phyloP scores from a whole-genome alignment of 2,329 filamentous ascomycete species.

The Hypoxylon sp. region DNA sequence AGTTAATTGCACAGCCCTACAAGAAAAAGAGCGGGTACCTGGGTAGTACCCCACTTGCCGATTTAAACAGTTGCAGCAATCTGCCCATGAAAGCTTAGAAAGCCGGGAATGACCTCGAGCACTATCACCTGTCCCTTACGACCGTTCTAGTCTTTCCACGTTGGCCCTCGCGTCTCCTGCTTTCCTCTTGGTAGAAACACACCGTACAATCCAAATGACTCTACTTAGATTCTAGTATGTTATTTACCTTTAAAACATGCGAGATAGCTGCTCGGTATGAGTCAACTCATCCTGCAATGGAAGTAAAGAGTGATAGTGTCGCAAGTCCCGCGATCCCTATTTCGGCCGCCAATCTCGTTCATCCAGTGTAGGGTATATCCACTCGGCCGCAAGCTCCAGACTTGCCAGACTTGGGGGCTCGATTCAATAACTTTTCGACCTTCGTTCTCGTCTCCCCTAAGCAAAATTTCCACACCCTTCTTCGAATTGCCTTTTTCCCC shows the following conservation, averaged over 20 bases:
- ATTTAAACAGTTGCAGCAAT: conserved; percentile 17
- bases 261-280: conserved; percentile 12
- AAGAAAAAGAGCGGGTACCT: conserved; percentile 1
- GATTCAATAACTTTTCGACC: neutral
- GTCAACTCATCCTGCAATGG: conserved; percentile 14
- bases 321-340: conserved; percentile 20
- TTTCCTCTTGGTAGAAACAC: neutral
- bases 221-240: neutral
- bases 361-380: neutral
- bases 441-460: neutral
- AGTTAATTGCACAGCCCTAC: conserved; percentile 33
- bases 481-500: neutral
- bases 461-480: neutral
- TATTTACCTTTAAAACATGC: neutral
- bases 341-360: conserved; percentile 24
- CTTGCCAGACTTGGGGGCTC: conserved; percentile 21
- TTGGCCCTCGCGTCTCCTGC: conserved; percentile 2
- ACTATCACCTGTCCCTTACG: conserved; percentile 31
- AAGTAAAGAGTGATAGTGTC: conserved; percentile 30
- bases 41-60: conserved; percentile 32
- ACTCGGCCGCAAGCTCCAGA: conserved; percentile 1
- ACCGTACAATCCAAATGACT: conserved; percentile 15
- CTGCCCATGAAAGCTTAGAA: conserved; percentile 9
- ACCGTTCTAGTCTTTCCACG: conserved; percentile 17
- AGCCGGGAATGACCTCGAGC: conserved; percentile 31